Percentiles rank a stretch among this genome's conserved stretches.
These are phyloP conservation scores for Pascua sp. DNA, from an alignment of 1,284 basidiomycete species.

Conservation along the genomic window DNA sequence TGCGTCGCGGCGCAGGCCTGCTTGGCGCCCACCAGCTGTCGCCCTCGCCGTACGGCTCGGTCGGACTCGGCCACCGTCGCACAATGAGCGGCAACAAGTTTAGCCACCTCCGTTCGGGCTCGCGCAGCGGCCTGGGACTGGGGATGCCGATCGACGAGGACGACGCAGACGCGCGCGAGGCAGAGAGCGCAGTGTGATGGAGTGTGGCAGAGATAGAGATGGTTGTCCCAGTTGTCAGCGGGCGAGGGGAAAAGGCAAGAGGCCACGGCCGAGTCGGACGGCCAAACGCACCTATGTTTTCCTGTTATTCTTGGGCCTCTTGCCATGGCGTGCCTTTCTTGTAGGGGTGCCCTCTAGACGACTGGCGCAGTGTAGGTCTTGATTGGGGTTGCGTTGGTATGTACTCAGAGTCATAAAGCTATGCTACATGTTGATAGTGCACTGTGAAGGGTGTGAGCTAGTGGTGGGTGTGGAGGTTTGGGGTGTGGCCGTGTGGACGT, in stretches of 20 bases:
- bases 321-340: too few species aligned
- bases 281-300: neutral
- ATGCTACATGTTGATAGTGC: too few species aligned
- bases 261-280: too few species aligned
- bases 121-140: slow-evolving; percentile 23
- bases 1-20: slow-evolving; percentile 25
- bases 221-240: too few species aligned
- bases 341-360: too few species aligned
- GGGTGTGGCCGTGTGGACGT: too few species aligned
- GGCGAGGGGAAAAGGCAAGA: too few species aligned
- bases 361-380: too few species aligned
- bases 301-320: neutral
- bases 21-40: slow-evolving; percentile 28
- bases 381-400: too few species aligned
- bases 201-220: neutral
- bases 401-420: too few species aligned
- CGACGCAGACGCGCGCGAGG: slow-evolving; percentile 12
- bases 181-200: neutral
- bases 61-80: slow-evolving; percentile 13
- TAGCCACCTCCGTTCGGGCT: slow-evolving; percentile 32
- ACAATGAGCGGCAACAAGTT: slow-evolving; percentile 30
- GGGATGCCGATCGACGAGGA: slow-evolving; percentile 22
- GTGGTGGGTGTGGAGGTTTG: too few species aligned
- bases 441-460: too few species aligned
- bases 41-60: slow-evolving; percentile 32